Conservation (phyloP, 495 filamentous ascomycete genomes). For the Rusavskia elegans region DNA sequence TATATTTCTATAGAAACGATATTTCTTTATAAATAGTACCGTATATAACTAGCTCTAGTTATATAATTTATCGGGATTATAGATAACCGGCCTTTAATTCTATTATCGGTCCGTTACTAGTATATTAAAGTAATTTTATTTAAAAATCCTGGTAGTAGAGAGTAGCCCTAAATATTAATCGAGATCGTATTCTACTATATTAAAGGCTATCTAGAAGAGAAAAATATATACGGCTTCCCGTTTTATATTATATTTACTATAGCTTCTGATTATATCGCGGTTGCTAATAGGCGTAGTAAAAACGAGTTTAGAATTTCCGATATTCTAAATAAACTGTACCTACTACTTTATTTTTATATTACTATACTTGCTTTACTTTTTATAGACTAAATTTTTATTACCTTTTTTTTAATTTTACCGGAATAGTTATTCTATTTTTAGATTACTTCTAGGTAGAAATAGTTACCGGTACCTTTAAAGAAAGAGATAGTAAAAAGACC, state of each 20-base stretch:
- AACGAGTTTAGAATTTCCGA: neutral
- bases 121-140: conserved; percentile 4
- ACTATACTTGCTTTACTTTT: neutral
- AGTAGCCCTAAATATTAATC: neutral
- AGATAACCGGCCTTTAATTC: neutral
- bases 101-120: conserved; percentile 1
- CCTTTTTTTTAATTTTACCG: neutral
- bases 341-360: conserved; percentile 1
- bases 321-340: neutral
- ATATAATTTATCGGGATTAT: conserved; percentile 3
- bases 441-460: neutral
- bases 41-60: neutral
- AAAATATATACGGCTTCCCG: neutral
- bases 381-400: neutral
- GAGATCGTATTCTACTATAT: conserved; percentile 1
- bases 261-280: neutral
- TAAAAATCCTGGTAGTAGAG: neutral
- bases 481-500: neutral
- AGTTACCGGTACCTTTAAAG: neutral
- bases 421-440: neutral
- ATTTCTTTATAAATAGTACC: conserved; percentile 1
- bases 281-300: neutral
- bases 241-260: neutral
- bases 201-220: conserved; percentile 4
- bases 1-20: neutral